These are phyloP conservation scores for Corylus heterophylla DNA, from an alignment of 306 rosid genomes.

Conservation along the genomic window DNA sequence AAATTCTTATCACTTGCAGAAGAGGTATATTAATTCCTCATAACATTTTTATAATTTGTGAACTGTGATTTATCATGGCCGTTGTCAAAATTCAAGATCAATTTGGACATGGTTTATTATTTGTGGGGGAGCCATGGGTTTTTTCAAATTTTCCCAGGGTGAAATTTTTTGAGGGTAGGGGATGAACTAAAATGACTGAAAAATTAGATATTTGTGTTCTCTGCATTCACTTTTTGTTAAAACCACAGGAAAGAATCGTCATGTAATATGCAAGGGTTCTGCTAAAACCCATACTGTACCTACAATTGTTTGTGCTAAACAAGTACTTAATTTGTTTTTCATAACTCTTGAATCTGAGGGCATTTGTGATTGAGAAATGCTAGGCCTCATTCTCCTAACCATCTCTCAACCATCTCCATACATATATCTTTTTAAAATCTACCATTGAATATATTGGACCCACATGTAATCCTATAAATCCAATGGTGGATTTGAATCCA, in stretches of 20 bases:
- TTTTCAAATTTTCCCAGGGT: not conserved
- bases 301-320: not conserved
- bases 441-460: too few relatives aligned
- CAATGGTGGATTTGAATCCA: too few relatives aligned
- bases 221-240: not conserved
- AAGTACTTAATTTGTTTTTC: not conserved
- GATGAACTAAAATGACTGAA: not conserved
- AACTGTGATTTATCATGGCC: conserved; percentile 20
- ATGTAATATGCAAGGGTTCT: not conserved
- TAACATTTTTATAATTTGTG: not conserved
- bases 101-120: not conserved
- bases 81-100: not conserved
- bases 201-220: not conserved
- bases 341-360: not conserved
- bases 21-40: conserved; percentile 58
- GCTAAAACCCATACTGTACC: not conserved
- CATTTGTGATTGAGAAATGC: not conserved
- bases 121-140: not conserved
- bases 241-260: not conserved
- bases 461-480: too few relatives aligned
- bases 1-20: conserved; percentile 83
- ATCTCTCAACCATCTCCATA: too few relatives aligned
- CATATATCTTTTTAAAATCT: too few relatives aligned
- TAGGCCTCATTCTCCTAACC: too few relatives aligned
- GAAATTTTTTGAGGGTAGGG: not conserved